Evolutionary conservation across 1,284 basidiomycete genomes (phyloP).

Genomic region (Sanghuangporus baumii): DNA sequence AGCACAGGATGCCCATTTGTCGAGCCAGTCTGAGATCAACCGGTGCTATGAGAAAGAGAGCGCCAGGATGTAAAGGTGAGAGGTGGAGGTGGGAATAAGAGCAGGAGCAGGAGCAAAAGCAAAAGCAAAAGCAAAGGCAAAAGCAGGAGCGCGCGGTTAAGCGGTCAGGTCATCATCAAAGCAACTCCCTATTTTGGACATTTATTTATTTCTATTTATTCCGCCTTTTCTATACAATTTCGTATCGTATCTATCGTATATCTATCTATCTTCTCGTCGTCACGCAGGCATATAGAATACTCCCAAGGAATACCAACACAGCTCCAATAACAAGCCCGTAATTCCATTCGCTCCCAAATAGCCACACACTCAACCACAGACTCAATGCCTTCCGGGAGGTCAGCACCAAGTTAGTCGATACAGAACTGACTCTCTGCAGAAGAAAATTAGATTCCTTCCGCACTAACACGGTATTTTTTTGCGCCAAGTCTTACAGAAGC

Average conservation of each 20-base stretch:
- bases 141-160: background rate
- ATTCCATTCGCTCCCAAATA: slow-evolving; percentile 69
- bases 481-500: slow-evolving; percentile 54
- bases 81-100: background rate
- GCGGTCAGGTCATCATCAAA: too few species aligned
- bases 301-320: slow-evolving; percentile 60
- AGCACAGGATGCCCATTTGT: slow-evolving; percentile 80
- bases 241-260: too few species aligned
- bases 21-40: background rate
- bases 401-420: slow-evolving; percentile 67
- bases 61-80: background rate
- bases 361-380: slow-evolving; percentile 70
- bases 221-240: background rate
- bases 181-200: background rate
- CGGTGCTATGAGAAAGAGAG: background rate
- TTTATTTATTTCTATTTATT: background rate
- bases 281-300: slow-evolving; percentile 38
- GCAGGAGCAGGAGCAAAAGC: background rate
- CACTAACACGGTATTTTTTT: background rate
- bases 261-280: background rate
- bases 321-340: slow-evolving; percentile 53
- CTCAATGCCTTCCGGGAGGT: slow-evolving; percentile 68
- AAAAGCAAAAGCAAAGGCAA: background rate
- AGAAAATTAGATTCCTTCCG: slow-evolving; percentile 4
- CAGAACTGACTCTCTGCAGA: slow-evolving; percentile 61